phyloP scores from a whole-genome alignment of 352 stramenopile species.

The Halophytophthora polymorphica region DNA sequence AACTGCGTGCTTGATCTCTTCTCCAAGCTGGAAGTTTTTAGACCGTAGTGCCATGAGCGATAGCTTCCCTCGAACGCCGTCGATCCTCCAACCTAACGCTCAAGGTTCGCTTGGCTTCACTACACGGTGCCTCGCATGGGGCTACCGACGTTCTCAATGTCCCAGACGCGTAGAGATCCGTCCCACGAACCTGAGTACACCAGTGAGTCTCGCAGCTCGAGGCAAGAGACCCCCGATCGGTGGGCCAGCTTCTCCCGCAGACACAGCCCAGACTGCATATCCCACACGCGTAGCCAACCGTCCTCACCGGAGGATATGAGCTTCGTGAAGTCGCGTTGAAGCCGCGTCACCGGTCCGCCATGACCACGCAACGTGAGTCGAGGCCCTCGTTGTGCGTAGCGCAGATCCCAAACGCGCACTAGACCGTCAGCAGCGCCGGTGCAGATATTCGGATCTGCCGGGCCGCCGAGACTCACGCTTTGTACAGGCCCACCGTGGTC shows the following conservation, averaged over 20 bases:
- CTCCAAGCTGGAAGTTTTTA: neutral
- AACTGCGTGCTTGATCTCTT: neutral
- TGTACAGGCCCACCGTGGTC: conserved; percentile 66
- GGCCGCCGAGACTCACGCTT: conserved; percentile 67
- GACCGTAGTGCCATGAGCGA: too few relatives aligned
- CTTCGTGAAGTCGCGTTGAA: conserved; percentile 80
- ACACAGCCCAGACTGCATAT: conserved; percentile 77
- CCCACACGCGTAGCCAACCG: conserved; percentile 66
- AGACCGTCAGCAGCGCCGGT: conserved; percentile 69
- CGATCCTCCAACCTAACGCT: too few relatives aligned
- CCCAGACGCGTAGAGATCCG: conserved; percentile 63
- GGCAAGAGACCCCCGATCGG: conserved; percentile 57
- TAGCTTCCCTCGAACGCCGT: too few relatives aligned
- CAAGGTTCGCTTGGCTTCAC: neutral
- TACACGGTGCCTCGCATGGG: conserved; percentile 16
- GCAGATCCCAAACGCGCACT: conserved; percentile 81
- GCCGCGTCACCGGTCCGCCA: conserved; percentile 45
- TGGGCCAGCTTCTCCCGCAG: conserved; percentile 54
- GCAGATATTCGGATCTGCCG: conserved; percentile 75
- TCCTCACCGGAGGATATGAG: conserved; percentile 79
- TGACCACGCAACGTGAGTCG: conserved; percentile 58
- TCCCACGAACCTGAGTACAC: conserved; percentile 79
- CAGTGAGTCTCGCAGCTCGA: conserved; percentile 55
- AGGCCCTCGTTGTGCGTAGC: conserved; percentile 65
- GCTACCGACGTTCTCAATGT: conserved; percentile 43